Percentiles rank a stretch among this genome's conserved stretches.
Conservation (phyloP, 352 stramenopile genomes). For the Phytopythium mirpurense region DNA sequence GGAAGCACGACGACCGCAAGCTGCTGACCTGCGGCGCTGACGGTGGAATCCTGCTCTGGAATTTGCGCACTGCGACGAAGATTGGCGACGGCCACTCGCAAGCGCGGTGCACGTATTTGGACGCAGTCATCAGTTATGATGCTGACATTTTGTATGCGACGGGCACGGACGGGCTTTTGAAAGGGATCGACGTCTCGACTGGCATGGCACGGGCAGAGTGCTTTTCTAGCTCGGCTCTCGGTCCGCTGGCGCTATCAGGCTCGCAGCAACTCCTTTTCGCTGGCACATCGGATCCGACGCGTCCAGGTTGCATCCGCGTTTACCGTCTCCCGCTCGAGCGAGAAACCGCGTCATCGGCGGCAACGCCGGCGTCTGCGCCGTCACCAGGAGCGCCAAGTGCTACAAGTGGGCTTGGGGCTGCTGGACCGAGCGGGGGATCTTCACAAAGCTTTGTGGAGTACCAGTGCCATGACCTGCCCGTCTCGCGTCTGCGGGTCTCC, state of each 20-base stretch:
- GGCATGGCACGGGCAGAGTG: slow-evolving; percentile 54
- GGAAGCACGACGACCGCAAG: slow-evolving; percentile 74
- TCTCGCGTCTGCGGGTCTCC: slow-evolving; percentile 68
- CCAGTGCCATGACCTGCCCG: slow-evolving; percentile 74
- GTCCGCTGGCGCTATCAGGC: slow-evolving; percentile 78
- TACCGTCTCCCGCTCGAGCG: slow-evolving; percentile 71
- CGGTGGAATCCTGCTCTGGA: slow-evolving; percentile 76
- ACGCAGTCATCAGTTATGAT: slow-evolving; percentile 54
- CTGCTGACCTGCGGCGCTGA: slow-evolving; percentile 73
- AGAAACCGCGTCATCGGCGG: slow-evolving; percentile 14
- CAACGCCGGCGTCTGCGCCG: slow-evolving; percentile 7
- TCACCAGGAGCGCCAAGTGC: slow-evolving; percentile 5
- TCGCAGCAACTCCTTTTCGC: slow-evolving; percentile 89
- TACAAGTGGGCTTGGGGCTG: not conserved
- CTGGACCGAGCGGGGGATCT: not conserved
- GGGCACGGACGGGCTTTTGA: slow-evolving; percentile 87
- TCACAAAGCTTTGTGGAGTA: slow-evolving; percentile 48
- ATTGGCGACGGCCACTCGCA: slow-evolving; percentile 76
- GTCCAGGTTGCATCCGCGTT: slow-evolving; percentile 61
- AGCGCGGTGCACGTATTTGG: slow-evolving; percentile 66
- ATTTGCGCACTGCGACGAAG: slow-evolving; percentile 64
- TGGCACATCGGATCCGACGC: slow-evolving; percentile 66
- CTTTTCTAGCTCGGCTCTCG: slow-evolving; percentile 37
- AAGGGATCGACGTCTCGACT: slow-evolving; percentile 82
- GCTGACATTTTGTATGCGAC: slow-evolving; percentile 83